Evolutionary conservation across 768 basidiomycete genomes (phyloP).

Genomic region (Chalciporus piperatus): DNA sequence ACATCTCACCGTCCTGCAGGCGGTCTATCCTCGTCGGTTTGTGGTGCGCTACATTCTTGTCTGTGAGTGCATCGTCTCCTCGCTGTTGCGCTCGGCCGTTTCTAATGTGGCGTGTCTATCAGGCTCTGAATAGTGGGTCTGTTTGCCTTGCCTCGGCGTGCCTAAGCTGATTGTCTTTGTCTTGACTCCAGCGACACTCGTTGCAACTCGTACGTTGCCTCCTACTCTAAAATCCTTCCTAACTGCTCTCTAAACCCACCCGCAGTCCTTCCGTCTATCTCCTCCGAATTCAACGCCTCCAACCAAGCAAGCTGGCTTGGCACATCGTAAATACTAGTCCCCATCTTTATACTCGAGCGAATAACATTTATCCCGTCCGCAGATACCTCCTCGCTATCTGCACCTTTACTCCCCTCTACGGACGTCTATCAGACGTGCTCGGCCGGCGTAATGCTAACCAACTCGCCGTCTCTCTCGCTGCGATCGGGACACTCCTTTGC

Average conservation of each 20-base stretch:
- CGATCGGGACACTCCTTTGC: slow-evolving; percentile 14
- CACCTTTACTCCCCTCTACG: slow-evolving; percentile 19
- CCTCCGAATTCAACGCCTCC: slow-evolving; percentile 66
- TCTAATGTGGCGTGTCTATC: not conserved
- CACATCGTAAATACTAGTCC: slow-evolving; percentile 45
- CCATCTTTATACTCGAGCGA: not conserved
- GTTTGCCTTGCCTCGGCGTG: not conserved
- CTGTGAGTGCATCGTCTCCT: slow-evolving; percentile 39
- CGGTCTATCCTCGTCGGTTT: slow-evolving; percentile 60
- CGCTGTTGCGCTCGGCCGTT: not conserved
- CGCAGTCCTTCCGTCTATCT: slow-evolving; percentile 65
- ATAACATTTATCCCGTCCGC: not conserved
- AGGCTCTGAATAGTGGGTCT: slow-evolving; percentile 1
- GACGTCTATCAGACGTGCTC: slow-evolving; percentile 16
- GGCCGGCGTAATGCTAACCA: slow-evolving; percentile 14
- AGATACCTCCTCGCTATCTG: slow-evolving; percentile 17
- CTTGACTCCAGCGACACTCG: slow-evolving; percentile 50
- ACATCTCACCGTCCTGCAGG: slow-evolving; percentile 52
- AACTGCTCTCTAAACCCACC: not conserved
- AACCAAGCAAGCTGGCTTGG: slow-evolving; percentile 77
- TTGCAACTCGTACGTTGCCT: slow-evolving; percentile 56
- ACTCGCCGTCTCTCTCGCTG: slow-evolving; percentile 5
- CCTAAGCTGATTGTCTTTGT: not conserved
- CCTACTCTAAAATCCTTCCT: not conserved
- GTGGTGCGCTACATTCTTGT: slow-evolving; percentile 63